A percentile compares a stretch with the other conserved stretches of the same genome.
Conservation (phyloP, 1,139 yeast species). For the Candida albicans region DNA sequence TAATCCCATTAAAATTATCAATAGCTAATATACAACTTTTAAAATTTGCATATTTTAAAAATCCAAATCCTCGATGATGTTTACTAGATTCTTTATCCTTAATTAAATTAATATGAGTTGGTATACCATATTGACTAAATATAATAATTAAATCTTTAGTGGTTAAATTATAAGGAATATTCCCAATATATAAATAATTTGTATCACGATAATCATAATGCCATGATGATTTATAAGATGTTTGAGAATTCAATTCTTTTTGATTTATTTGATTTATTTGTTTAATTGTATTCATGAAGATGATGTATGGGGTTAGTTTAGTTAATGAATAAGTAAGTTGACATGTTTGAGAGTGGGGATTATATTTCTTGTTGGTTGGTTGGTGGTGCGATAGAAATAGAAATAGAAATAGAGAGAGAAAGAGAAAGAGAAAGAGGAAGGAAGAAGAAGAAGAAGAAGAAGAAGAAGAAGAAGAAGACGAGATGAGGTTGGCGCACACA, state of each 20-base stretch:
- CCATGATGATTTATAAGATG: slow-evolving; percentile 74
- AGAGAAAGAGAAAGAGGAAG: not conserved
- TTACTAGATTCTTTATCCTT: slow-evolving; percentile 69
- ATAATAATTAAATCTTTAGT: slow-evolving; percentile 76
- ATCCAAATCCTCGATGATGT: slow-evolving; percentile 71
- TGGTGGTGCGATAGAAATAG: too few species aligned
- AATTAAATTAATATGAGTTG: slow-evolving; percentile 73
- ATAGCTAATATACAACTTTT: slow-evolving; percentile 82
- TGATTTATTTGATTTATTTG: slow-evolving; percentile 64
- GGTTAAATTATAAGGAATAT: slow-evolving; percentile 61
- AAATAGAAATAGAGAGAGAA: not conserved
- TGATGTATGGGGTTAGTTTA: too few species aligned
- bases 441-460: too few species aligned
- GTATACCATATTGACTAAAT: slow-evolving; percentile 89
- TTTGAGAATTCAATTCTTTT: slow-evolving; percentile 63
- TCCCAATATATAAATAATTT: slow-evolving; percentile 59
- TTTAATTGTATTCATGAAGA: slow-evolving; percentile 48
- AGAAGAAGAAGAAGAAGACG: slow-evolving; percentile 4
- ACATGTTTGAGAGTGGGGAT: not conserved
- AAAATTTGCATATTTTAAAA: slow-evolving; percentile 79
- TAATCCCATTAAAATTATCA: slow-evolving; percentile 81
- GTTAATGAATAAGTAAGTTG: too few species aligned
- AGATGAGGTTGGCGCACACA: too few species aligned
- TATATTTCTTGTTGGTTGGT: too few species aligned
- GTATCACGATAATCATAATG: slow-evolving; percentile 81